Evolutionary conservation across 139 green algal species (phyloP).

Genomic region (Tetraselmis striata): DNA sequence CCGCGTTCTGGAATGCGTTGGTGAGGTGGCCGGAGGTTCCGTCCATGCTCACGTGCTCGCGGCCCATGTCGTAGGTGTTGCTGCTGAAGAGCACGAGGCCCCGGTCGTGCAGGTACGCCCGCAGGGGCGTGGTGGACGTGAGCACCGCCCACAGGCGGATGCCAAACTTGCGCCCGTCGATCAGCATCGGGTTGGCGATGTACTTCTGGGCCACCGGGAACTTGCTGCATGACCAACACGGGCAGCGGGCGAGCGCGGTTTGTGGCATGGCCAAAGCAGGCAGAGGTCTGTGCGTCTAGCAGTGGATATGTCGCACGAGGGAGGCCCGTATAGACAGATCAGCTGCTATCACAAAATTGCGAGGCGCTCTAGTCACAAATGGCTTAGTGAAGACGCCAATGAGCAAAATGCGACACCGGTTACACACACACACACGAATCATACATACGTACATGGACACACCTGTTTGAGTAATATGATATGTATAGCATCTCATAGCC

Average conservation of each 20-base stretch:
- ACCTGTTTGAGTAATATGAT: too few relatives aligned
- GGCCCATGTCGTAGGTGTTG: constrained; percentile 22
- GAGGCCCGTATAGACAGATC: too few relatives aligned
- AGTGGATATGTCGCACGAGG: too few relatives aligned
- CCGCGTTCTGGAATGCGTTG: background rate
- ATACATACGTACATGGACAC: too few relatives aligned
- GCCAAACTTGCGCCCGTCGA: constrained; percentile 51
- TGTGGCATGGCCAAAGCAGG: constrained; percentile 1
- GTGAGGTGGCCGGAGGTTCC: constrained; percentile 12
- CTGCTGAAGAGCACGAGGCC: constrained; percentile 51
- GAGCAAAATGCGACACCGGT: too few relatives aligned
- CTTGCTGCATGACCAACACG: constrained; percentile 20
- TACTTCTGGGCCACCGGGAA: constrained; percentile 48
- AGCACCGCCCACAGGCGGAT: constrained; percentile 44
- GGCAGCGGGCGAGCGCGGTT: constrained; percentile 12
- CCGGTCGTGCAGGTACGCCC: constrained; percentile 35
- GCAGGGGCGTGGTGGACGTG: constrained; percentile 33
- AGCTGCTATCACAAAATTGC: too few relatives aligned
- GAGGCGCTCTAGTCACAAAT: too few relatives aligned
- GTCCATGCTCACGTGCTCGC: constrained; percentile 38
- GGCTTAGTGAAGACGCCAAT: too few relatives aligned
- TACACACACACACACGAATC: too few relatives aligned
- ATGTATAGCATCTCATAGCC: too few relatives aligned
- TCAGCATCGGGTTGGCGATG: constrained; percentile 32
- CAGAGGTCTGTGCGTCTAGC: too few relatives aligned